A percentile compares a stretch with the other conserved stretches of the same genome.
Evolutionary conservation across 768 basidiomycete species (phyloP).

Genomic region (Auricularia cornea): DNA sequence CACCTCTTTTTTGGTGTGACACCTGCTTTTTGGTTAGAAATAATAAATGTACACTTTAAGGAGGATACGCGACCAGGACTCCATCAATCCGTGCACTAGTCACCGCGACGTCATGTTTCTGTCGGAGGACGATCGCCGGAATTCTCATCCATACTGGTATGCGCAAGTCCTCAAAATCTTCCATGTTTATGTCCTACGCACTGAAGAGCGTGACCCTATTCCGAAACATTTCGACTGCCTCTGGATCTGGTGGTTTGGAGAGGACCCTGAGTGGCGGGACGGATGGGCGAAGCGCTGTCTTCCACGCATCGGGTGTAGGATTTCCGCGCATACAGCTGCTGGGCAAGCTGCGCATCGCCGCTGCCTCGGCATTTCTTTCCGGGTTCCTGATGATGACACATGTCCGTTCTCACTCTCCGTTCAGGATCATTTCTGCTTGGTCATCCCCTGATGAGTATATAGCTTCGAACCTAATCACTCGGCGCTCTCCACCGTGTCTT

Average conservation of each 20-base stretch:
- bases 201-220: background rate
- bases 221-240: slow-evolving; percentile 8
- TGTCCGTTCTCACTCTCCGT: no score
- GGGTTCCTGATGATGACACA: no score
- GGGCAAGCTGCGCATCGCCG: no score
- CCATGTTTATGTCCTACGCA: background rate
- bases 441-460: no score
- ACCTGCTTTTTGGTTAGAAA: no score
- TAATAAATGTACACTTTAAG: no score
- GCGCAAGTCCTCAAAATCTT: slow-evolving; percentile 5
- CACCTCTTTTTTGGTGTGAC: no score
- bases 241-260: slow-evolving; percentile 13
- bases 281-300: background rate
- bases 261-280: background rate
- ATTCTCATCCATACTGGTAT: slow-evolving; percentile 7
- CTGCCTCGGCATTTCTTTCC: no score
- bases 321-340: no score
- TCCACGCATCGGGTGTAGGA: background rate
- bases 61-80: slow-evolving; percentile 15
- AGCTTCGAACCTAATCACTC: no score
- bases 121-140: background rate
- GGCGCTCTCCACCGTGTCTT: no score
- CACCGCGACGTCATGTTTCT: slow-evolving; percentile 11
- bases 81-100: slow-evolving; percentile 4
- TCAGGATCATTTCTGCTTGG: no score